phyloP scores from a whole-genome alignment of 2,329 filamentous ascomycete genomes.

The Corynespora cassiicola region DNA sequence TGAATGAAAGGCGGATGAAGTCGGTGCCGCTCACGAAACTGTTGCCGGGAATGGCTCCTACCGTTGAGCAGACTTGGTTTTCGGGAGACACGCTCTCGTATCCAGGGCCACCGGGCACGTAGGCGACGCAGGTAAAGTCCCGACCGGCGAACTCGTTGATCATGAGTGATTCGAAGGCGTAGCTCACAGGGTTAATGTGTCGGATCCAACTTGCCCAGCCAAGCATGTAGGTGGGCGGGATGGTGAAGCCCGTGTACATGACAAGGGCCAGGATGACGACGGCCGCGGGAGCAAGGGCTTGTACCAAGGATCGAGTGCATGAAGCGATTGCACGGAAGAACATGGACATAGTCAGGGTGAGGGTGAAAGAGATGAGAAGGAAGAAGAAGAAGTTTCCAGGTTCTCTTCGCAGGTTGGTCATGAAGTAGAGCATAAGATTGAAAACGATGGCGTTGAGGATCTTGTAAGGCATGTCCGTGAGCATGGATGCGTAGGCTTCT shows the following conservation, averaged over 20 bases:
- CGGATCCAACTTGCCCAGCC: conserved; percentile 85
- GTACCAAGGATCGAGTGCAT: conserved; percentile 69
- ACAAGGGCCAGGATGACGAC: conserved; percentile 70
- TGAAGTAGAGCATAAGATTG: conserved; percentile 84
- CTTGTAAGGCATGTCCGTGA: conserved; percentile 86
- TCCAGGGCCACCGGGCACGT: conserved; percentile 49
- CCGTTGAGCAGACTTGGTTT: conserved; percentile 48
- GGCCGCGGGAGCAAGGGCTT: conserved; percentile 63
- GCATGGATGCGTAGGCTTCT: conserved; percentile 86
- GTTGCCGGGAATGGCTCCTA: conserved; percentile 50
- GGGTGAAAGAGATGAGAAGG: conserved; percentile 75
- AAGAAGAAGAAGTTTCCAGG: conserved; percentile 85
- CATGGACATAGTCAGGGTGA: conserved; percentile 82
- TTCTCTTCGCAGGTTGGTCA: conserved; percentile 79
- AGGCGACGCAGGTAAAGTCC: conserved; percentile 59
- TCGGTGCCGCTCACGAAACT: conserved; percentile 46
- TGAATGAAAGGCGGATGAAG: conserved; percentile 42
- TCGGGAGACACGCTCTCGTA: conserved; percentile 45
- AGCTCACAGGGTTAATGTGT: conserved; percentile 79
- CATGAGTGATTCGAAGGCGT: conserved; percentile 81
- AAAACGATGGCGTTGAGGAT: conserved; percentile 76
- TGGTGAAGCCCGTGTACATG: conserved; percentile 71
- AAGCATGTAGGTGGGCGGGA: conserved; percentile 69
- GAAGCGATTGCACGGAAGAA: conserved; percentile 84
- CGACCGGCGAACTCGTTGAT: conserved; percentile 80